Evolutionary conservation across 2,329 filamentous ascomycete genomes (phyloP), one percentile per base, ranked within the genome.

Genomic region (Thelonectria olida): DNA sequence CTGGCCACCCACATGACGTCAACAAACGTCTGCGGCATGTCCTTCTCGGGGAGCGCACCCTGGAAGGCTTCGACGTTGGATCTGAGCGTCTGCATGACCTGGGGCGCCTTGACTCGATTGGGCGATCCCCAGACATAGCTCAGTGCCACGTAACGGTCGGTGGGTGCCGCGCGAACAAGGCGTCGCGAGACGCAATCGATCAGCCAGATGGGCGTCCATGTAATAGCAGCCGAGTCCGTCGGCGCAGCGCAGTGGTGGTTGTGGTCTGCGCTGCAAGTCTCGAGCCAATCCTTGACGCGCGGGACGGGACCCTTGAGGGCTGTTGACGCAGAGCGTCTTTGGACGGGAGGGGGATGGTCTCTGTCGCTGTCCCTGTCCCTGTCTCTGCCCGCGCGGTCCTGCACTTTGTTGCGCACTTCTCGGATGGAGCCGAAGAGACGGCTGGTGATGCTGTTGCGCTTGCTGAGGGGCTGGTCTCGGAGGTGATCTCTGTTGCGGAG

Each of bases 1-100:
- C 75, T 77, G 22, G 79, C 73, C 19, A 82, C 67, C 76, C 78
- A 80, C 62, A 82, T 79, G 60, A 79, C 79, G 61, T 81, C 80
- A n/a, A 76, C 56, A 54, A 81, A 78, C 5, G 79, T 80, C 52
- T 77, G 74, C 34, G 78, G 79, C 15, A 82, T 68, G 15, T 78
- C 76, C 8, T 70, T 65, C 15, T 81, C 79, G 4, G 76, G 74
- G 15, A 82, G 63, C 4, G 62, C 68, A 23, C 74, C 68, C 62
- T 78, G 74, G 28, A 76, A 76, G 28, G 72, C 73, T 19, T 76
- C 75, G 17, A 80, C 38, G 28, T 79, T 82, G 49, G 72, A 69
- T 48, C 71, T 72, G 31, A 78, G 63, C 23, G 80, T 73, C 63
- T 77, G 75, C 22, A 69, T 66, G 5, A 66, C 65, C 5, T 75